A percentile compares a stretch with the other conserved stretches of the same genome.
These are phyloP conservation scores for Asterochloris sp. DNA, from an alignment of 139 green algal species.

Conservation along the genomic window DNA sequence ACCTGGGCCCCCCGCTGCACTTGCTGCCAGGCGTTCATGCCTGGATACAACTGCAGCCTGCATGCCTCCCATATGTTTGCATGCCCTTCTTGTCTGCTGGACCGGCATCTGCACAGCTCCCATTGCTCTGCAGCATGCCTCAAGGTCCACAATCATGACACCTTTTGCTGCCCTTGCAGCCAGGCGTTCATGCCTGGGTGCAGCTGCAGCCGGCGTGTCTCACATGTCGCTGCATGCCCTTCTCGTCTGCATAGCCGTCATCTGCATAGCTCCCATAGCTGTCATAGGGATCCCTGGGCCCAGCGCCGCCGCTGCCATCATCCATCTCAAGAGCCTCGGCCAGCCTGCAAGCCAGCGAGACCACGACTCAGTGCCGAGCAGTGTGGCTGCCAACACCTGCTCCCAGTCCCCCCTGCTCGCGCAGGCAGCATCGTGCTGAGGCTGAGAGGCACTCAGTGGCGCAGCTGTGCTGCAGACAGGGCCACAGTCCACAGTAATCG, in stretches of 20 bases:
- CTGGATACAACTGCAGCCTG: background rate
- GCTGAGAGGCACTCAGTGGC: background rate
- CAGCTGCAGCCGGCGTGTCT: background rate
- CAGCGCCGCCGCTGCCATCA: slow-evolving; percentile 2
- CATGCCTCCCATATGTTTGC: background rate
- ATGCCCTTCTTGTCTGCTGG: background rate
- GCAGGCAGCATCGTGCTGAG: background rate
- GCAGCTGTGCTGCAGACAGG: background rate
- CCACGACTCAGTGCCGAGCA: background rate
- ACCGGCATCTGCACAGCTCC: background rate
- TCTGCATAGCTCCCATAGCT: slow-evolving; percentile 1
- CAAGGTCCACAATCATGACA: background rate
- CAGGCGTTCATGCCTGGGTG: background rate
- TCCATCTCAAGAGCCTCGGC: slow-evolving; percentile 15
- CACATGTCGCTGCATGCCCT: background rate
- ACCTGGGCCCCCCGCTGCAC: no score
- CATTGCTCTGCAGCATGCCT: background rate
- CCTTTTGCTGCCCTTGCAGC: background rate
- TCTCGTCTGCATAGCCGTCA: slow-evolving; percentile 10
- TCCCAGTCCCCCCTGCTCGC: background rate
- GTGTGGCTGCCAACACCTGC: background rate
- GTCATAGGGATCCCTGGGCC: background rate
- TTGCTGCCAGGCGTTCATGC: no score
- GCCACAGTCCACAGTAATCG: background rate
- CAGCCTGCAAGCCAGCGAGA: background rate